Evolutionary conservation across 768 basidiomycete genomes (phyloP).

Genomic region (Xerocomellus intermedius): DNA sequence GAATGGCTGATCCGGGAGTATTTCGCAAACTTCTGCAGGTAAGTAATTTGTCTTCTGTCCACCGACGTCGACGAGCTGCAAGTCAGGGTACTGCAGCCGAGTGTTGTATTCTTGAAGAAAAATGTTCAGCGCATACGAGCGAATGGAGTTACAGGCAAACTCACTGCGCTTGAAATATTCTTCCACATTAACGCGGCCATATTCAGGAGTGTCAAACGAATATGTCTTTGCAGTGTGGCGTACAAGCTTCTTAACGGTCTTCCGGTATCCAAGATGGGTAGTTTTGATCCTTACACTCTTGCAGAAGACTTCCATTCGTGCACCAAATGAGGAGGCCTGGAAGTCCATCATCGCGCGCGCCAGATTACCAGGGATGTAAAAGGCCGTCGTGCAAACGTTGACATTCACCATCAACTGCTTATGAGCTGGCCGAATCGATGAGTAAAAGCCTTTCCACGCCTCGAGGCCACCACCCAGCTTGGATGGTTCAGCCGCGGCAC

Average conservation of each 20-base stretch:
- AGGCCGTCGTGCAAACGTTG: conserved; percentile 52
- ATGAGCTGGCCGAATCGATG: conserved; percentile 39
- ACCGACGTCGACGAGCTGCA: conserved; percentile 51
- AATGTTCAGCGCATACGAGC: neutral
- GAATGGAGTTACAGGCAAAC: conserved; percentile 10
- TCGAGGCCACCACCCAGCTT: conserved; percentile 52
- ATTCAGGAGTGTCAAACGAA: conserved; percentile 41
- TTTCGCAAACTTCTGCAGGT: conserved; percentile 49
- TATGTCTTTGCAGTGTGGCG: conserved; percentile 39
- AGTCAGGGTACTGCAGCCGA: conserved; percentile 35
- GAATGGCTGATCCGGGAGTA: conserved; percentile 41
- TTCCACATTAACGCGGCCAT: conserved; percentile 44
- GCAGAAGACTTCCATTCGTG: conserved; percentile 58
- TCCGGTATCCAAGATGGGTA: conserved; percentile 70
- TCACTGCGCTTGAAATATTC: conserved; percentile 47
- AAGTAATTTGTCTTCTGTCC: conserved; percentile 41
- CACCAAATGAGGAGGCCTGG: conserved; percentile 52
- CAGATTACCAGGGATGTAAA: conserved; percentile 43
- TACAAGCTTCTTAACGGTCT: conserved; percentile 60
- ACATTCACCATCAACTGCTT: conserved; percentile 54
- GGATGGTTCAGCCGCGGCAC: conserved; percentile 27
- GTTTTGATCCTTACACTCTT: conserved; percentile 65
- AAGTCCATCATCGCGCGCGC: conserved; percentile 44
- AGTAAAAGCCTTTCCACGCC: conserved; percentile 55
- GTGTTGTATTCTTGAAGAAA: conserved; percentile 42